Evolutionary conservation across 1,284 basidiomycete genomes (phyloP).

Genomic region (Ceratobasidium sp.): DNA sequence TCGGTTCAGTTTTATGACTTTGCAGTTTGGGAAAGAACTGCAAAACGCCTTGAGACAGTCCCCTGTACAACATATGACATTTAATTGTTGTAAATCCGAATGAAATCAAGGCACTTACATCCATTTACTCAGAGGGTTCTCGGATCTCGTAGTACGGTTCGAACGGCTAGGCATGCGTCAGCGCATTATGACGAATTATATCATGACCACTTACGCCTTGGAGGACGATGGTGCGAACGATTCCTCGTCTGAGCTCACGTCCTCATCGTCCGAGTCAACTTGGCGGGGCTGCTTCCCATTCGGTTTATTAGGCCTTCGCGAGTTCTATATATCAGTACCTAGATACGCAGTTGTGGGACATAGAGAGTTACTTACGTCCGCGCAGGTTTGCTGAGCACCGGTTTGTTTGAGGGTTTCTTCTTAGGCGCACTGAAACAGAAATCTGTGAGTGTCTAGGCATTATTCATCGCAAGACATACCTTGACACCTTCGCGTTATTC

Average conservation of each 20-base stretch:
- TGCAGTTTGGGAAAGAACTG: background rate
- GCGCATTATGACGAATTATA: too few relatives aligned
- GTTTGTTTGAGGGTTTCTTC: background rate
- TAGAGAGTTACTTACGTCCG: background rate
- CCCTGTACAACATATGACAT: too few relatives aligned
- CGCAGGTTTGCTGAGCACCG: background rate
- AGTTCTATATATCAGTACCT: too few relatives aligned
- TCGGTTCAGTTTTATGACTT: background rate
- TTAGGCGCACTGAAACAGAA: background rate
- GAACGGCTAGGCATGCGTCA: background rate
- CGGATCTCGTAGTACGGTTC: background rate
- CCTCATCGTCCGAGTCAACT: background rate
- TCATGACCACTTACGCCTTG: background rate
- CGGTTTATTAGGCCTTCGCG: background rate
- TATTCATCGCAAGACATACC: background rate
- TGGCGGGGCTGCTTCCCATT: background rate
- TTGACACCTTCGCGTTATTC: background rate
- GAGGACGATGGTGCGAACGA: background rate
- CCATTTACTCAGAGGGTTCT: background rate
- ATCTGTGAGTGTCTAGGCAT: too few relatives aligned
- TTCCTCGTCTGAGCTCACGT: background rate
- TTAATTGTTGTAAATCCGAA: background rate
- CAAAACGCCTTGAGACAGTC: background rate
- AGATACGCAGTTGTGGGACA: background rate
- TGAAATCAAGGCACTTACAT: background rate